Conservation (phyloP, 305 asterid species). For the Coffea humblotiana region DNA sequence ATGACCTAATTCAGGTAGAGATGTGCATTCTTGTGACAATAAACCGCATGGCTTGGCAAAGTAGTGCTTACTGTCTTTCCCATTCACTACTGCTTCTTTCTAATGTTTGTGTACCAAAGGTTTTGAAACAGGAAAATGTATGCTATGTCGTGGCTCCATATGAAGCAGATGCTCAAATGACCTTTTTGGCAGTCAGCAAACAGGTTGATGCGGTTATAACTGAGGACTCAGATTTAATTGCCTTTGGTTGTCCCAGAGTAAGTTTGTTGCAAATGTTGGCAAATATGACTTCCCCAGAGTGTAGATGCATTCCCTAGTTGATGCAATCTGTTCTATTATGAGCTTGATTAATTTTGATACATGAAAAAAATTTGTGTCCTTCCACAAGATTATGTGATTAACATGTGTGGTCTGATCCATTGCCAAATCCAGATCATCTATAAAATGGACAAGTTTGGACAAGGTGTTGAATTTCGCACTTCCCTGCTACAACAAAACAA, state of each 20-base stretch:
- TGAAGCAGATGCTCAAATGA: constrained; percentile 99
- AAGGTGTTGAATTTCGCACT: constrained; percentile 79
- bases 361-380: background rate
- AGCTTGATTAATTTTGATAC: background rate
- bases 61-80: too few species aligned
- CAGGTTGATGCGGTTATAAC: constrained; percentile 93
- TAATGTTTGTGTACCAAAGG: constrained; percentile 42
- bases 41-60: too few species aligned
- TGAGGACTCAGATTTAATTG: constrained; percentile 90
- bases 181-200: constrained; percentile 75
- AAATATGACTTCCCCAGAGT: background rate
- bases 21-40: background rate
- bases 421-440: constrained; percentile 66
- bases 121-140: constrained; percentile 64
- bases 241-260: constrained; percentile 96
- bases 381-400: background rate
- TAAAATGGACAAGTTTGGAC: constrained; percentile 98
- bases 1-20: constrained; percentile 88
- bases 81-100: background rate
- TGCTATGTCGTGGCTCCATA: constrained; percentile 89
- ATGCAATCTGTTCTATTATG: background rate
- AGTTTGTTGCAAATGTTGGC: constrained; percentile 21
- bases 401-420: constrained; percentile 20
- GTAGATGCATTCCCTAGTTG: background rate
- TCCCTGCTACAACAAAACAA: constrained; percentile 64